phyloP scores from a whole-genome alignment of 2,329 filamentous ascomycete species.

The Diaporthe batatas region DNA sequence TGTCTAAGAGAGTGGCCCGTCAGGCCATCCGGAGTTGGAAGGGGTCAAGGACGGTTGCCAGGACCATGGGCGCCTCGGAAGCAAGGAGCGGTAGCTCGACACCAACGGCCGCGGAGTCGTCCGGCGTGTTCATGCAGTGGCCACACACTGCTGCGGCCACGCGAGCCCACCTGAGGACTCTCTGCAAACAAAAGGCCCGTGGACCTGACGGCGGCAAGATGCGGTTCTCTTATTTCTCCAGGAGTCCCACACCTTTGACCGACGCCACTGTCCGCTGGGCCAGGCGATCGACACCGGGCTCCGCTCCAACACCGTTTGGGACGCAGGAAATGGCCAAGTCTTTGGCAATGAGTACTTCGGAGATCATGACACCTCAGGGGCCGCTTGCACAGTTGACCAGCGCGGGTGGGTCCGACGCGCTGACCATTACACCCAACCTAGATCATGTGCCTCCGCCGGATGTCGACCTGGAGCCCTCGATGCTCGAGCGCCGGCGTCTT shows the following conservation, averaged over 20 bases:
- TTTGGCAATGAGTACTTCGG: constrained; percentile 72
- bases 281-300: constrained; percentile 61
- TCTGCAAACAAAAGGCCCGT: constrained; percentile 69
- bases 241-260: constrained; percentile 69
- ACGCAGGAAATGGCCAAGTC: constrained; percentile 74
- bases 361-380: constrained; percentile 74
- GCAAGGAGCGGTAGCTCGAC: constrained; percentile 67
- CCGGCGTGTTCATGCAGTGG: constrained; percentile 69
- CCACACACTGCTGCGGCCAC: constrained; percentile 75
- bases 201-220: constrained; percentile 55
- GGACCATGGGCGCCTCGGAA: constrained; percentile 38
- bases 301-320: constrained; percentile 65
- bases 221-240: constrained; percentile 60
- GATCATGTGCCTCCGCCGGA: constrained; percentile 21
- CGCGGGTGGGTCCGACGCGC: constrained; percentile 48
- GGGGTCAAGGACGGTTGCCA: constrained; percentile 62
- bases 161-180: constrained; percentile 71
- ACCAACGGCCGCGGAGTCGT: constrained; percentile 62
- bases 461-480: constrained; percentile 48
- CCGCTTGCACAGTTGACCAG: constrained; percentile 73
- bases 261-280: constrained; percentile 64
- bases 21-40: constrained; percentile 77
- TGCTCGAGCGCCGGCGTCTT: constrained; percentile 55
- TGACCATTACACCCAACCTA: constrained; percentile 44
- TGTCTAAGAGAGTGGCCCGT: constrained; percentile 74